Evolutionary conservation across 192 early-diverging fungal genomes (phyloP).

Genomic region (Martensiomyces pterosporus): DNA sequence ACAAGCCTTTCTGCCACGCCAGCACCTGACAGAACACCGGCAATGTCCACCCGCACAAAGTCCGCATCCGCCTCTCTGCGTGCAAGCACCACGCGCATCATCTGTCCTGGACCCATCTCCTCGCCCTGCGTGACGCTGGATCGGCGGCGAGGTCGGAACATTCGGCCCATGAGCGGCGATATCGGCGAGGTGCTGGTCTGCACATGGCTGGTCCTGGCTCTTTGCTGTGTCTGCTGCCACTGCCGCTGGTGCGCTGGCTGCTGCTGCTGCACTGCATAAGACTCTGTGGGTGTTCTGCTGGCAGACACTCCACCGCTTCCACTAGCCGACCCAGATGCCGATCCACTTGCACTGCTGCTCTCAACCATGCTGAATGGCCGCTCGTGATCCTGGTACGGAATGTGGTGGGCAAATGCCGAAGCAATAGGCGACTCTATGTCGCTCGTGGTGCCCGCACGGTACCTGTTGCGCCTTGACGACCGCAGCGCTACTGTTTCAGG

Average conservation of each 20-base stretch:
- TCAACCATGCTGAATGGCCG: conserved; percentile 49
- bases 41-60: conserved; percentile 11
- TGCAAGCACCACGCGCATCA: conserved; percentile 7
- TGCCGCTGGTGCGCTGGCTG: conserved; percentile 5
- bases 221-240: conserved; percentile 1
- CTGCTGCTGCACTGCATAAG: conserved; percentile 3
- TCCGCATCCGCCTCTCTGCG: conserved; percentile 9
- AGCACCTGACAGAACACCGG: conserved; percentile 13
- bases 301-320: background rate
- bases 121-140: background rate
- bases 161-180: conserved; percentile 6
- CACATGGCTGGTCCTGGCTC: background rate
- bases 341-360: conserved; percentile 9
- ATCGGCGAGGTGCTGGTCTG: background rate
- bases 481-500: background rate
- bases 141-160: conserved; percentile 1
- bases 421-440: conserved; percentile 47
- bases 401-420: no score
- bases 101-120: background rate
- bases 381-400: no score
- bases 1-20: conserved; percentile 16
- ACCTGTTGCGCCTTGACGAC: conserved; percentile 26
- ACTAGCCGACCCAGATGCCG: background rate
- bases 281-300: background rate
- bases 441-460: conserved; percentile 48